Evolutionary conservation across 2,329 filamentous ascomycete species (phyloP), one percentile per base, ranked within the genome.

Genomic region (Hymenoscyphus fructigenus): DNA sequence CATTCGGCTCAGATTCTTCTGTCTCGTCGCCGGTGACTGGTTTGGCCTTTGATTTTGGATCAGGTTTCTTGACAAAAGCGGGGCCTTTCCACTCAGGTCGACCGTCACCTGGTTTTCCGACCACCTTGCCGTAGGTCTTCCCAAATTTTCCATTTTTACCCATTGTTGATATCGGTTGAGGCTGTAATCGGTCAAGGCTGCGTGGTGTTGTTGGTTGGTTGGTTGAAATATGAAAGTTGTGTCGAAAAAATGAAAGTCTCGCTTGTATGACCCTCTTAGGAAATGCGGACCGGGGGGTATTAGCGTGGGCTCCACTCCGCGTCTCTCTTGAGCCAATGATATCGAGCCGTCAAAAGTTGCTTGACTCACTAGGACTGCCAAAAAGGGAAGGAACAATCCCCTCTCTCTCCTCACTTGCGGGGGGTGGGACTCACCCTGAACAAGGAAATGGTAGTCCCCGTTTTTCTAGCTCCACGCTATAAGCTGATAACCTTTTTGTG

Each of bases 1-100:
- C 59, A 9, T 62, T 32, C 32, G 59, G 59, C 50, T 68, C 66
- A 17, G 57, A 29, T 12, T 61, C 55, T 55, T 55, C 32, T 12
- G 63, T 62, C 38, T 62, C 61, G 29, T 58, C 65, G 17, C 47
- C 15, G 14, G 59, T 59, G 10, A 53, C 64, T 4, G 65, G 29
- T 55, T 68, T 67, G 56, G 32, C 23, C 50, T 68, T 66, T 28
- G 64, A 29, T 23, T 68, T 66, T 29, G 67, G 57, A 23, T 68
- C 67, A 3, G 63, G 14, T 56, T 74, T 72, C 59, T 73, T 73
- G 41, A 67, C 62, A 50, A 62, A 72, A 55, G 65, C 67, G 34
- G 72, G 69, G 1, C 73, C 72, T 66, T 71, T 73, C 72, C 72
- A 74, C 26, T 70, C 70, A 17, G 71, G 73, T 12, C 68, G 63